A percentile compares a stretch with the other conserved stretches of the same genome.
Conservation (phyloP, 2,329 filamentous ascomycete genomes). For the Claviceps sp. region DNA sequence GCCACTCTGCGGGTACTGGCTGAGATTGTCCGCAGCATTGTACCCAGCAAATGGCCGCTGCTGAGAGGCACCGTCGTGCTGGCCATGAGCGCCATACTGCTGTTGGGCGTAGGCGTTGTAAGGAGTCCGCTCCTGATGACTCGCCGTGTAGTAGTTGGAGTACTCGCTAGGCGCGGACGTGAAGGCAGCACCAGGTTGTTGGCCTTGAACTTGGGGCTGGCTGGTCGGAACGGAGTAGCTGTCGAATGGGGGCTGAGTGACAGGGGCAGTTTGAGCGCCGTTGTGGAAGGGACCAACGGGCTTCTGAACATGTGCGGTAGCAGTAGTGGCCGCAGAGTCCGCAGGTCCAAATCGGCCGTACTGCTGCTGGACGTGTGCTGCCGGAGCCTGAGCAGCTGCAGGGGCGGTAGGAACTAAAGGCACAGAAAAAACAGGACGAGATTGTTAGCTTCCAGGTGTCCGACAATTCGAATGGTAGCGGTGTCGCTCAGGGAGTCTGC, state of each 20-base stretch:
- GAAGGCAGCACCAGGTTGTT: conserved; percentile 51
- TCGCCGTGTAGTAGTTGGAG: conserved; percentile 73
- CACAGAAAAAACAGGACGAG: conserved; percentile 5
- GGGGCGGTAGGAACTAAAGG: conserved; percentile 7
- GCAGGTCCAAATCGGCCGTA: conserved; percentile 59
- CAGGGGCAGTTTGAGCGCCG: conserved; percentile 45
- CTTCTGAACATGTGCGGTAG: conserved; percentile 50
- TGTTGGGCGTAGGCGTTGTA: conserved; percentile 69
- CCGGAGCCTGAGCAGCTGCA: conserved; percentile 32
- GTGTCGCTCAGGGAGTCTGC: conserved; percentile 6
- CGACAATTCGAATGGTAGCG: conserved; percentile 6
- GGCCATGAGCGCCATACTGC: conserved; percentile 44
- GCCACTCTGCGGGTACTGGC: conserved; percentile 63
- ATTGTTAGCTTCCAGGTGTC: conserved; percentile 11
- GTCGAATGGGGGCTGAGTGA: conserved; percentile 46
- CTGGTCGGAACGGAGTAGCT: conserved; percentile 44
- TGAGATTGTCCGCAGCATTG: conserved; percentile 47
- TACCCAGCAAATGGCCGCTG: conserved; percentile 72
- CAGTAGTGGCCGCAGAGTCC: conserved; percentile 38
- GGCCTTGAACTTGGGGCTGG: conserved; percentile 39
- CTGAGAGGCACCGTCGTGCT: conserved; percentile 61
- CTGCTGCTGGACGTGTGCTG: conserved; percentile 48
- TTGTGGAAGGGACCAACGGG: conserved; percentile 68
- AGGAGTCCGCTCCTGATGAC: conserved; percentile 55
- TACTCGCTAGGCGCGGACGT: conserved; percentile 69